Conservation (phyloP, 2,329 filamentous ascomycete species). For the Botrytis medusae region DNA sequence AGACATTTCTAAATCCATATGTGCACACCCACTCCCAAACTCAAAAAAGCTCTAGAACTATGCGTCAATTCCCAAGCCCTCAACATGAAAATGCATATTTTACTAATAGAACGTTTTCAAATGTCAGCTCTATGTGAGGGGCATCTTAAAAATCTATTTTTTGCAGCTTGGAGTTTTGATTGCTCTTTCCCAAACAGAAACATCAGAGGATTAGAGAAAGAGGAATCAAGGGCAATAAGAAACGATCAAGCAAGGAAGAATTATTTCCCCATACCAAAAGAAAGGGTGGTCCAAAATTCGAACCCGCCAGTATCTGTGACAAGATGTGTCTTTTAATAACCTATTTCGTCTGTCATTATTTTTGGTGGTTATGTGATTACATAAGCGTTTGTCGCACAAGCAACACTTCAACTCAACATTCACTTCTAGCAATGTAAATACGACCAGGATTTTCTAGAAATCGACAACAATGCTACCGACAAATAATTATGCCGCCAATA, state of each 20-base stretch:
- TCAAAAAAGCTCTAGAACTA: background rate
- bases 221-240: background rate
- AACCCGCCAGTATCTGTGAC: background rate
- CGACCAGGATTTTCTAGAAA: background rate
- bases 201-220: background rate
- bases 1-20: no score
- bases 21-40: background rate
- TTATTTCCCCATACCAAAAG: background rate
- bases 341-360: background rate
- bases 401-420: background rate
- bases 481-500: background rate
- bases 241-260: background rate
- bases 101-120: rapidly evolving
- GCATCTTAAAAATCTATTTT: background rate
- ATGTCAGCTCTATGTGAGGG: background rate
- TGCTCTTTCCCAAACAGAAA: background rate
- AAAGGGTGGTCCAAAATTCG: background rate
- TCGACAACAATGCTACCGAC: background rate
- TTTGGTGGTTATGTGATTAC: background rate
- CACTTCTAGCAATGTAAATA: background rate
- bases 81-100: background rate
- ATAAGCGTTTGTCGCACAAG: background rate
- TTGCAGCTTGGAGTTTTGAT: background rate
- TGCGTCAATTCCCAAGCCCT: background rate
- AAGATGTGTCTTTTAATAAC: background rate